Base-by-base conservation (phyloP, 805 yeast species). In the Starmerella kuoi region DNA sequence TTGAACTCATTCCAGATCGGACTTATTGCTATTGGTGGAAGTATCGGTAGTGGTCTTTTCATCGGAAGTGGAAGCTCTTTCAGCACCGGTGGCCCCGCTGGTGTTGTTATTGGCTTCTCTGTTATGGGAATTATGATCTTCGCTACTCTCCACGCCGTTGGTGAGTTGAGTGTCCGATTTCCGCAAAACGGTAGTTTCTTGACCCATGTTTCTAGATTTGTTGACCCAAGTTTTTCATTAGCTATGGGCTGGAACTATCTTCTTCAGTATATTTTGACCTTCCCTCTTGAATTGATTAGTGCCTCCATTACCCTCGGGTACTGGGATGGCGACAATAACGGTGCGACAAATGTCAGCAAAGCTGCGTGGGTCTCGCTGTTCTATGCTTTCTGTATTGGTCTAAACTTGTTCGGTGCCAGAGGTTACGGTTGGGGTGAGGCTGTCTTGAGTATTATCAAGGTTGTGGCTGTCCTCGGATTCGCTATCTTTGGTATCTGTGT, bases 21-120 rank as follows among this genome's bases (percentile, higher is more conserved):
- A 41, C 75, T 81, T 75, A 79, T 83, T 54, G 85, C 93, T 31
- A 67, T 84, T 42, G 91, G 91, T 44, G 86, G 91, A 41, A 79
- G 88, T 39, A 78, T 83, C 46, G 95, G 94, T 55, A 78, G 91
- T 24, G 81, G 81, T 51, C 60, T 76, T 25, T 76, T 73, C 55
- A 62, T 76, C 27, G 72, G 76, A 30, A 62, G 73, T 0, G 77
- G 77, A 20, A 63, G 62, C 28, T 62, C 74, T 9, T 60, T 72
- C 38, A 57, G 61, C 26, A 54, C 53, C 9, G 74, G 73, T 45
- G 74, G 75, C 14, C 72, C 73, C 14, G 82, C 72, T 4, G 74
- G 71, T 44, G 56, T 74, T n/a, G 61, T 81, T 31, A 67, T 79
- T 35, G 77, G 82, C 22, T 76, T 71, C 54, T 61, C 69, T 24